Base-by-base conservation (phyloP, 148 eudicot genomes). In the Chenopodium berlandieri region DNA sequence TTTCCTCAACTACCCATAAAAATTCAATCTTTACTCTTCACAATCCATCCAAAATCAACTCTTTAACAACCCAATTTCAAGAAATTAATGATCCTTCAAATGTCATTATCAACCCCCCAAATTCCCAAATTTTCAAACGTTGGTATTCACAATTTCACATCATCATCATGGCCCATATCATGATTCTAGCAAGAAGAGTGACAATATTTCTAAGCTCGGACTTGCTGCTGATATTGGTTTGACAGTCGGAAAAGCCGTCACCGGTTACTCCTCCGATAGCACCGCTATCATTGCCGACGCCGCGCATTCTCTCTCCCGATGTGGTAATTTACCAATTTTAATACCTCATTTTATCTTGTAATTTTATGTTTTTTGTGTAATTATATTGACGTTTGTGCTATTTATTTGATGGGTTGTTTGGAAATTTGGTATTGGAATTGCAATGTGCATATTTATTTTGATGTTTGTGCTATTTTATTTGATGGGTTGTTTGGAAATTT, bases 221-320 rank as follows among this genome's bases (percentile, higher is more conserved):
- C 90, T 97, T 62, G 96, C 91, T 70, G 97, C 98, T 34, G 99
- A 94, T 75, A 65, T 97, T 56, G 95, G 96, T 48, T 83, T 97
- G 64, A 89, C 99, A 32, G 88, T 84, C 34, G 95, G 98, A 14
- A 97, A 94, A 82, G 91, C 97, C 1, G 2, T 97, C 32, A 91
- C 99, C 31, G 99, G 97, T 11, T 97, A 94, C 77, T 50, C 94
- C 9, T 83, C 98, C 34, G 99, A 98, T 1, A 97, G 99, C 83
- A 97, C 99, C 60, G 98, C 99, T 7, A 90, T 97, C 40, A 90
- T 94, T 75, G 99, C 99, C 76, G 99, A 97, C 83, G 99, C 99
- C 32, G 99, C 98, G 83, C 99, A 94, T 81, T 97, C 99, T 63
- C 77, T 94, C 75, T 97, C 98, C 31, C 31, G 98, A 97, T 85